Percentiles rank a stretch among this genome's conserved stretches.
These are phyloP conservation scores for Pichia inconspicua DNA, from an alignment of 1,139 yeast genomes.

Conservation along the genomic window DNA sequence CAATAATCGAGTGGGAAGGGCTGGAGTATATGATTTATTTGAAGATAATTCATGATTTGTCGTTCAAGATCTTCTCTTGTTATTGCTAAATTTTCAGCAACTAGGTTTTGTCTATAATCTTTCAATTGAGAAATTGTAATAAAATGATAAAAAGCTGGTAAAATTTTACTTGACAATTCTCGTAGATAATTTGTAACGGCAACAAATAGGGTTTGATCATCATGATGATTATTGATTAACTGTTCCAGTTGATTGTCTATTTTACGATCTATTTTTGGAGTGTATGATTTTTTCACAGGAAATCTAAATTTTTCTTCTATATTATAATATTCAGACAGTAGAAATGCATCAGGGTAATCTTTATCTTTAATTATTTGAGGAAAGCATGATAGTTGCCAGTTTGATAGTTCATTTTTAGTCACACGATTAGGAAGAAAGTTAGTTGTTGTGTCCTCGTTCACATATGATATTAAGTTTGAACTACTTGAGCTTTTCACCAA, in stretches of 20 bases:
- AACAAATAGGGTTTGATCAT: constrained; percentile 23
- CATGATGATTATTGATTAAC: constrained; percentile 21
- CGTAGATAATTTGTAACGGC: constrained; percentile 19
- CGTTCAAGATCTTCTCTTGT: constrained; percentile 4
- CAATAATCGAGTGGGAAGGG: constrained; percentile 24
- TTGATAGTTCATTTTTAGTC: background rate
- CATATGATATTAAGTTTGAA: background rate
- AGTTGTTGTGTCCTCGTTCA: background rate
- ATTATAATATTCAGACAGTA: background rate
- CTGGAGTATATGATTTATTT: constrained; percentile 19
- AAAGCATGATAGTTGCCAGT: constrained; percentile 20
- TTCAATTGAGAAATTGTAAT: constrained; percentile 13
- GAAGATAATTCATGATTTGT: constrained; percentile 19
- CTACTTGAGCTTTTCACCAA: background rate
- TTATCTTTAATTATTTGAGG: constrained; percentile 13
- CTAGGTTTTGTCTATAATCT: constrained; percentile 15
- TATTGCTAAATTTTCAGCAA: constrained; percentile 7
- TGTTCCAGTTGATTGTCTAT: constrained; percentile 14
- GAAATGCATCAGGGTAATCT: background rate
- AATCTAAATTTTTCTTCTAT: constrained; percentile 2
- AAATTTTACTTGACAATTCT: constrained; percentile 16
- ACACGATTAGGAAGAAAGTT: background rate
- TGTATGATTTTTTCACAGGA: constrained; percentile 1
- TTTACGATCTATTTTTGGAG: constrained; percentile 19
- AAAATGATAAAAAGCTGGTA: constrained; percentile 21